Base-by-base conservation (phyloP, 2,329 filamentous ascomycete genomes). In the Sporothrix pseudoabietina region DNA sequence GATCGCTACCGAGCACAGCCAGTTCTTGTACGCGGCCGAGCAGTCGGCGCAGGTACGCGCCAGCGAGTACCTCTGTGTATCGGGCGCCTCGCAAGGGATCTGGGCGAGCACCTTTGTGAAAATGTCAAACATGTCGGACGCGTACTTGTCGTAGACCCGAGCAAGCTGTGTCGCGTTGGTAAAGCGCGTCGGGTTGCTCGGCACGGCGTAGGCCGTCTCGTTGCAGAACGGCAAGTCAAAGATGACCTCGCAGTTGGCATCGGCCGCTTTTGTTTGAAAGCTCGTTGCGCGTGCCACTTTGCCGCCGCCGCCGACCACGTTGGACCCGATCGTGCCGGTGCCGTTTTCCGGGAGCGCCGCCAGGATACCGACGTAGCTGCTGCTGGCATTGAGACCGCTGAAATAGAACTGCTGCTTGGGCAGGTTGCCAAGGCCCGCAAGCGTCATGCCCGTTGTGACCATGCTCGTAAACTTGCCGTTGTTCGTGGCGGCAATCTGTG, bases 1-100 rank as follows among this genome's bases (percentile, higher is more conserved):
- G 75, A 99, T 96, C 19, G 90, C 92, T 39, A 98, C 94, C 32
- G 93, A 92, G 83, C 96, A 99, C 26, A 99, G 90, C 96, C 96
- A 99, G 78, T 90, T 86, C 81, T 97, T 98, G 86, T 99, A 99
- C 9, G 94, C 93, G 0, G 80, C 79, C 19, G 85, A 88, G 82
- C 96, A 99, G 81, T 97, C 88, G 59, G 84, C 81, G 84, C 96
- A 99, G 77, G 82, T 88, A 57, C 90, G 88, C 1, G 89, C 92
- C 16, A 98, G 89, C 0, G 94, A 97, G 83, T 97, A 99, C 76
- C 88, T 88, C 16, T 92, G 89, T 47, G 91, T 90, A 1, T 87
- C 83, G 0, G 88, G 87, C 2, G 93, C 91, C 78, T 97, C 90
- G 85, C 96, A 99, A 16, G 93, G 90, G 32, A 97, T 88, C 79